Percentiles rank a stretch among this genome's conserved stretches.
Evolutionary conservation across 2,329 filamentous ascomycete genomes (phyloP).

Genomic region (Hirsutella rhossiliensis): DNA sequence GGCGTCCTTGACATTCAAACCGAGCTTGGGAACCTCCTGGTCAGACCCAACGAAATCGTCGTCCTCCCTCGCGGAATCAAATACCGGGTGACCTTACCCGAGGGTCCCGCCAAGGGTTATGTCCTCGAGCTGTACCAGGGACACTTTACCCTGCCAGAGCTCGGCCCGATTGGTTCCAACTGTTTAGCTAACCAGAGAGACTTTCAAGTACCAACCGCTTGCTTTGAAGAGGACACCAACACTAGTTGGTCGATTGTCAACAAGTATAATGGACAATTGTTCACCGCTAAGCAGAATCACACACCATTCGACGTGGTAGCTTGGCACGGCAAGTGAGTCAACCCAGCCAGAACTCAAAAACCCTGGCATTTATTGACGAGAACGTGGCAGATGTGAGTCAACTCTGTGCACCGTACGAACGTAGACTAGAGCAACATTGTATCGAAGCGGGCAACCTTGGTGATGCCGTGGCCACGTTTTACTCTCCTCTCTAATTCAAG

Average conservation of each 20-base stretch:
- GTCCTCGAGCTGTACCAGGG: constrained; percentile 64
- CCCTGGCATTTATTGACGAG: too few species aligned
- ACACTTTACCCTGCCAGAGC: constrained; percentile 59
- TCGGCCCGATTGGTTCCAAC: constrained; percentile 63
- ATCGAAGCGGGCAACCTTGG: too few species aligned
- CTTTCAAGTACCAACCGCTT: constrained; percentile 61
- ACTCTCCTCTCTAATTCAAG: too few species aligned
- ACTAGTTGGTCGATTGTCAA: constrained; percentile 30
- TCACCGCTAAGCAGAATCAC: constrained; percentile 52
- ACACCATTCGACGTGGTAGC: constrained; percentile 70
- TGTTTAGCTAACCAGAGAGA: constrained; percentile 64
- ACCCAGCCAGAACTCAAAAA: too few species aligned
- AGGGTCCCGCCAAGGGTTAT: constrained; percentile 55
- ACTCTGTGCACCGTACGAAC: too few species aligned
- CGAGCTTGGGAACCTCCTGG: constrained; percentile 60
- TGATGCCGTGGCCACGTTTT: too few species aligned
- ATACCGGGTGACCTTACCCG: constrained; percentile 57
- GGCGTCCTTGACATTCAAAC: constrained; percentile 66
- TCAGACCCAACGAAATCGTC: constrained; percentile 65
- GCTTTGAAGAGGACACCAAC: constrained; percentile 41
- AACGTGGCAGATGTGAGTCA: background rate
- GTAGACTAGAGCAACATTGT: too few species aligned
- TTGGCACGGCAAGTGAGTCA: constrained; percentile 58
- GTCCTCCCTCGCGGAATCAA: constrained; percentile 65
- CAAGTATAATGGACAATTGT: constrained; percentile 56